Conservation (phyloP, 2,329 filamentous ascomycete species). For the Pseudofabraea citricarpa region DNA sequence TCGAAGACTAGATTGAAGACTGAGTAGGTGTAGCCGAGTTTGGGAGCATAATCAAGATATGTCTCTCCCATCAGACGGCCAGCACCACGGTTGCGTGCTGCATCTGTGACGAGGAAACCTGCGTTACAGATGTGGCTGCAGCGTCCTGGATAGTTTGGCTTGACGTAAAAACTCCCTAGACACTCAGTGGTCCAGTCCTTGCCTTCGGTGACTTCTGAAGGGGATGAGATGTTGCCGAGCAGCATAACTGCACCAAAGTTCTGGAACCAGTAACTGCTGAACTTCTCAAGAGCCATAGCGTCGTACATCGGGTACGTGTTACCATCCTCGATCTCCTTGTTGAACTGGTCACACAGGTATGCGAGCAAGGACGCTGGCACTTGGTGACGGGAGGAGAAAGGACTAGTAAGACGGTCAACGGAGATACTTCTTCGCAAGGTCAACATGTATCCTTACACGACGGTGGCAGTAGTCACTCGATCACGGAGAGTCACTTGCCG, state of each 20-base stretch:
- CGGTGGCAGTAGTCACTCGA: constrained; percentile 60
- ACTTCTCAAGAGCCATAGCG: constrained; percentile 53
- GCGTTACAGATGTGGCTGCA: constrained; percentile 71
- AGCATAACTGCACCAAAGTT: constrained; percentile 71
- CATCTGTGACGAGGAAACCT: constrained; percentile 51
- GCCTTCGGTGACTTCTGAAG: constrained; percentile 41
- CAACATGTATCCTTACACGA: constrained; percentile 36
- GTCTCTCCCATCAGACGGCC: constrained; percentile 52
- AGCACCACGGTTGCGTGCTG: constrained; percentile 49
- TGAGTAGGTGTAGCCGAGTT: constrained; percentile 64
- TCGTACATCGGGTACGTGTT: constrained; percentile 70
- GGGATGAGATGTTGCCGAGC: constrained; percentile 55
- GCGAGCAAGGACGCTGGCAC: constrained; percentile 57
- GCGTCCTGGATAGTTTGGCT: constrained; percentile 70
- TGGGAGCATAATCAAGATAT: constrained; percentile 53
- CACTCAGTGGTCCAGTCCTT: constrained; percentile 62
- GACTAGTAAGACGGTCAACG: constrained; percentile 23
- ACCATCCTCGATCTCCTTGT: constrained; percentile 67
- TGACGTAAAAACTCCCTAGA: constrained; percentile 68
- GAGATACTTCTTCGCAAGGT: background rate
- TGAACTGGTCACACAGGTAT: constrained; percentile 63
- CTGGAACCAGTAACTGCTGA: constrained; percentile 68
- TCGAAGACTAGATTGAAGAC: constrained; percentile 75
- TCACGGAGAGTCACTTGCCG: constrained; percentile 62
- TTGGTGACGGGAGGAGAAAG: constrained; percentile 56